phyloP scores from a whole-genome alignment of 1,139 yeast genomes.

The Wickerhamomyces sp. region DNA sequence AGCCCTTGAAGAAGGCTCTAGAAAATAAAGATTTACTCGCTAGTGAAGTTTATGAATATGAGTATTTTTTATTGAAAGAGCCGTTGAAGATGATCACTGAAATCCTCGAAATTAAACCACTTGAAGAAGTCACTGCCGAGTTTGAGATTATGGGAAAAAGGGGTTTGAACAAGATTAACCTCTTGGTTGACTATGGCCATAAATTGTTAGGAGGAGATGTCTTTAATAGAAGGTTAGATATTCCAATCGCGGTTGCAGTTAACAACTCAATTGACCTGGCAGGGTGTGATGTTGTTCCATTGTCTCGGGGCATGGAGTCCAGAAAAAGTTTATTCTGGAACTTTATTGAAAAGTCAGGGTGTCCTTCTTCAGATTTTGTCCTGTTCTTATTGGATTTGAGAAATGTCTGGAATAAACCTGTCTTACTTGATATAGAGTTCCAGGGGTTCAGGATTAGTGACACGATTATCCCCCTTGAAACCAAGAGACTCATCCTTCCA shows the following conservation, averaged over 20 bases:
- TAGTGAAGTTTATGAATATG: constrained; percentile 69
- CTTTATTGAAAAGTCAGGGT: constrained; percentile 16
- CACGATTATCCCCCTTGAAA: constrained; percentile 32
- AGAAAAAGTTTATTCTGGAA: constrained; percentile 15
- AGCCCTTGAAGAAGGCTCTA: constrained; percentile 48
- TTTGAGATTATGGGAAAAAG: constrained; percentile 68
- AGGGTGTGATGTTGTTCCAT: constrained; percentile 66
- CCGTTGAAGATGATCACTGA: constrained; percentile 45
- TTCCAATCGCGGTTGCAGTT: constrained; percentile 67
- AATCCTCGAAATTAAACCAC: constrained; percentile 29
- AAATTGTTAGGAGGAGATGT: constrained; percentile 26
- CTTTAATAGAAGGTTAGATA: constrained; percentile 50
- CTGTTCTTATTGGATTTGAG: constrained; percentile 62
- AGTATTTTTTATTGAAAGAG: constrained; percentile 57
- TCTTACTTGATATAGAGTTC: constrained; percentile 25
- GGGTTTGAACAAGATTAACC: constrained; percentile 62
- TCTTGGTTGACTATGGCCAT: constrained; percentile 66
- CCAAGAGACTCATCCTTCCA: constrained; percentile 66
- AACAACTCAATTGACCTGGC: constrained; percentile 68
- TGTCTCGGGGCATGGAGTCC: constrained; percentile 28
- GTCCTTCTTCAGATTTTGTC: constrained; percentile 45
- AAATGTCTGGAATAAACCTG: constrained; percentile 59
- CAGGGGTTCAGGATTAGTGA: constrained; percentile 42
- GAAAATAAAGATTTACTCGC: constrained; percentile 43
- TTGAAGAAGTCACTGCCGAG: constrained; percentile 34